These are phyloP conservation scores for Pseudofabraea citricarpa DNA, from an alignment of 2,329 filamentous ascomycete genomes.

Conservation along the genomic window DNA sequence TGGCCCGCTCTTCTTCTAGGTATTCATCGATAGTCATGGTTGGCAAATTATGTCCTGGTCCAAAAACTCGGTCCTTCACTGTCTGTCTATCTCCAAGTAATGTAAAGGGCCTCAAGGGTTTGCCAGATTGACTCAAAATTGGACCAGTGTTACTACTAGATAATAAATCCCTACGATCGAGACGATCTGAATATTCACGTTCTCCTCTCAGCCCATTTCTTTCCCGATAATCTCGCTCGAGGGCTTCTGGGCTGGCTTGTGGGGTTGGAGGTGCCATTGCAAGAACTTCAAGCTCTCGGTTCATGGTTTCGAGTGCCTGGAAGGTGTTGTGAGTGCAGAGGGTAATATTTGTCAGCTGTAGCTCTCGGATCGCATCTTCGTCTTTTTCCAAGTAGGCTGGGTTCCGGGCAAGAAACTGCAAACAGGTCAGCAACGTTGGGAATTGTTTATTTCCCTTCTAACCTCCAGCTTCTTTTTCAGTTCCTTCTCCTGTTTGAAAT, in stretches of 20 bases:
- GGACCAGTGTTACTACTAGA: slow-evolving; percentile 55
- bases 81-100: slow-evolving; percentile 73
- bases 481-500: slow-evolving; percentile 81
- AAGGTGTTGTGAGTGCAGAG: slow-evolving; percentile 77
- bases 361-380: slow-evolving; percentile 75
- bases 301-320: slow-evolving; percentile 80
- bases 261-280: slow-evolving; percentile 60
- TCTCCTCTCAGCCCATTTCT: slow-evolving; percentile 31
- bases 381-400: slow-evolving; percentile 63
- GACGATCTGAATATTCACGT: slow-evolving; percentile 63
- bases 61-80: slow-evolving; percentile 76
- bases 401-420: slow-evolving; percentile 54
- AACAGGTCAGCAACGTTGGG: slow-evolving; percentile 15
- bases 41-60: slow-evolving; percentile 85
- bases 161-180: slow-evolving; percentile 61
- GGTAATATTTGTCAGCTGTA: slow-evolving; percentile 71
- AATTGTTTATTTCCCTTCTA: neutral
- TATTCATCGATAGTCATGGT: slow-evolving; percentile 99
- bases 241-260: slow-evolving; percentile 36
- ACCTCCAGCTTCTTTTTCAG: slow-evolving; percentile 79
- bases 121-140: slow-evolving; percentile 72
- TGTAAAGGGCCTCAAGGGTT: slow-evolving; percentile 87
- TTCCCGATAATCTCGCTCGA: slow-evolving; percentile 42
- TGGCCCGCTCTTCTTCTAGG: slow-evolving; percentile 78
- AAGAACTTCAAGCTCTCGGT: slow-evolving; percentile 79